Percentiles rank a stretch among this genome's conserved stretches.
Evolutionary conservation across 2,329 filamentous ascomycete species (phyloP).

Genomic region (Colletotrichum sp.): DNA sequence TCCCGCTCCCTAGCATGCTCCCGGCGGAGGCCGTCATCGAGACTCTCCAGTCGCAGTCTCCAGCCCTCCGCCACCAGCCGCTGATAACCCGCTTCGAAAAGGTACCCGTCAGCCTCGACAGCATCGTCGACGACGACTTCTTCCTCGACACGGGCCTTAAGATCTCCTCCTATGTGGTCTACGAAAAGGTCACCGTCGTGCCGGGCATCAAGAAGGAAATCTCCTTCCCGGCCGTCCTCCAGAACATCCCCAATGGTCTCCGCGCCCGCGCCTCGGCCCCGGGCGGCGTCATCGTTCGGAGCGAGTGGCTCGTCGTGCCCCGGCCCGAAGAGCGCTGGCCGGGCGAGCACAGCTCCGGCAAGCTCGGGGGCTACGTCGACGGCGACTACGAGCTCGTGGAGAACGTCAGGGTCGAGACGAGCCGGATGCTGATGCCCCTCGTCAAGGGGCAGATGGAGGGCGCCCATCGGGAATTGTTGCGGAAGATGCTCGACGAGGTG

Average conservation of each 20-base stretch:
- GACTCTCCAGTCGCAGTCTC: slow-evolving; percentile 42
- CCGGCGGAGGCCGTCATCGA: slow-evolving; percentile 41
- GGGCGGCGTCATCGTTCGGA: slow-evolving; percentile 48
- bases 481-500: slow-evolving; percentile 34
- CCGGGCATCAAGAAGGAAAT: slow-evolving; percentile 45
- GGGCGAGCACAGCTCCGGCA: slow-evolving; percentile 4
- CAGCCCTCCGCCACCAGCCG: slow-evolving; percentile 46
- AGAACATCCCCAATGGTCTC: slow-evolving; percentile 43
- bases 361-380: slow-evolving; percentile 20
- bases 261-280: slow-evolving; percentile 48
- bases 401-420: slow-evolving; percentile 35
- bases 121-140: slow-evolving; percentile 44
- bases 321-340: slow-evolving; percentile 23
- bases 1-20: slow-evolving; percentile 45
- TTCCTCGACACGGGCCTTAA: slow-evolving; percentile 38
- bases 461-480: slow-evolving; percentile 33
- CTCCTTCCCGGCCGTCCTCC: slow-evolving; percentile 47
- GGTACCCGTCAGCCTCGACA: slow-evolving; percentile 33
- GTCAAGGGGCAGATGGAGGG: slow-evolving; percentile 31
- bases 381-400: slow-evolving; percentile 37
- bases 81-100: slow-evolving; percentile 39
- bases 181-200: slow-evolving; percentile 38
- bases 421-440: slow-evolving; percentile 39
- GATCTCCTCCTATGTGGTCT: slow-evolving; percentile 36
- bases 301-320: slow-evolving; percentile 33